phyloP scores from a whole-genome alignment of 305 asterid genomes.

The Rubia peregrina region DNA sequence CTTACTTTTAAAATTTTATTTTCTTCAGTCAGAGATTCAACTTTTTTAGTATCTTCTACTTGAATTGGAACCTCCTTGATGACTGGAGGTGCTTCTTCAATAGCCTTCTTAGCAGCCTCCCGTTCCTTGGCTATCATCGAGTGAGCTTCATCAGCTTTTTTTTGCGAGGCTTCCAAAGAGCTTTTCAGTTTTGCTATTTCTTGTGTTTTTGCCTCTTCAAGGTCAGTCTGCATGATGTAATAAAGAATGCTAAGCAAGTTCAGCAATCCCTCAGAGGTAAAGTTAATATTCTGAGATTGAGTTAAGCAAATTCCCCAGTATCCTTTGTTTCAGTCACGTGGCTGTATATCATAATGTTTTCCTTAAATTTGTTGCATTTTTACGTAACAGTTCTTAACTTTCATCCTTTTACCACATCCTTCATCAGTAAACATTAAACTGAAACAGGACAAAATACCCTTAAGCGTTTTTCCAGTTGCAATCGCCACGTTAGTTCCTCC shows the following conservation, averaged over 20 bases:
- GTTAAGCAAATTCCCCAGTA: not conserved
- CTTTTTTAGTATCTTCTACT: constrained; percentile 79
- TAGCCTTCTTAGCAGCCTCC: constrained; percentile 88
- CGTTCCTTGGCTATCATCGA: constrained; percentile 59
- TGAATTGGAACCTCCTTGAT: constrained; percentile 81
- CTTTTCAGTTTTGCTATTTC: constrained; percentile 68
- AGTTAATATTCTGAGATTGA: not conserved
- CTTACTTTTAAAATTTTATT: constrained; percentile 62
- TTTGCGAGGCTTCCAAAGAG: constrained; percentile 62
- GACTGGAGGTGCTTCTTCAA: constrained; percentile 94
- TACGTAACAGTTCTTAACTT: not conserved
- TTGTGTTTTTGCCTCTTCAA: constrained; percentile 85
- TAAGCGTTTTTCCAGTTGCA: constrained; percentile 93
- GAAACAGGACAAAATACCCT: constrained; percentile 47
- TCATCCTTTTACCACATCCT: constrained; percentile 4
- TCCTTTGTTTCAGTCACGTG: not conserved
- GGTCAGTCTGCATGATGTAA: constrained; percentile 54
- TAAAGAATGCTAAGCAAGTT: not conserved
- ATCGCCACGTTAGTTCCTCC: constrained; percentile 96
- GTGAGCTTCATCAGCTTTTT: constrained; percentile 73
- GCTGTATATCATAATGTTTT: not conserved
- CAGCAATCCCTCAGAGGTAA: not conserved
- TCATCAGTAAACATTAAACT: constrained; percentile 4
- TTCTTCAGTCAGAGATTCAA: constrained; percentile 70
- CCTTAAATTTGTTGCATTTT: not conserved